Evolutionary conservation across 345 rosid species (phyloP), one percentile per base, ranked within the genome.

Genomic region (Ceriops decandra): DNA sequence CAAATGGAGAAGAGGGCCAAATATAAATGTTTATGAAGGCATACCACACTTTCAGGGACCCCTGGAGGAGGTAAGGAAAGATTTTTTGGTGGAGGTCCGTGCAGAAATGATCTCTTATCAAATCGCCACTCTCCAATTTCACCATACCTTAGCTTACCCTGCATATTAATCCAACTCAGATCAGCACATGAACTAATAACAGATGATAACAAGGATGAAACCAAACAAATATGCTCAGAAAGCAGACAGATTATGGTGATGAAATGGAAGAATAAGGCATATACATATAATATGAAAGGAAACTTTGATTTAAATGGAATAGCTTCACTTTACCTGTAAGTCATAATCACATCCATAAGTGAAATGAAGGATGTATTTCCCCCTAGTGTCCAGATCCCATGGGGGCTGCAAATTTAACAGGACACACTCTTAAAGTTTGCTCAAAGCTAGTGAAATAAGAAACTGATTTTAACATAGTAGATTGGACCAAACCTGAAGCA

Each of bases 31-130:
- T 42, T 59, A 35, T 26, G 6, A n/a, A 36, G 27, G 74, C 97
- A 49, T 89, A 93, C 98, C 92, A 93, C 96, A 77, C 93, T 91
- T 85, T 93, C 97, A 11, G 98, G 92, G 71, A 80, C 98, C 56
- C 91, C 96, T 1, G 72, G 90, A 72, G 98, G 98, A 21, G 98
- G 97, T 82, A 91, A 68, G 19, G 95, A 56, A 42, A 88, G 79
- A 77, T 93, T 93, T 76, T 72, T 85, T 0, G 91, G 92, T 1
- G 86, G 93, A 68, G 96, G 95, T 38, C 89, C 87, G 5, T 72
- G 78, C 20, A 86, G 82, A 80, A 83, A 79, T 6, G 92, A 80
- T 91, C 98, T 89, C 87, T 93, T 91, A 84, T 93, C 97, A 47
- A 93, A 93, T 64, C 92, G 80, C 97, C 97, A 93, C 77, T 91